Conservation (phyloP, 495 filamentous ascomycete species). For the Geoglossum glabrum region DNA sequence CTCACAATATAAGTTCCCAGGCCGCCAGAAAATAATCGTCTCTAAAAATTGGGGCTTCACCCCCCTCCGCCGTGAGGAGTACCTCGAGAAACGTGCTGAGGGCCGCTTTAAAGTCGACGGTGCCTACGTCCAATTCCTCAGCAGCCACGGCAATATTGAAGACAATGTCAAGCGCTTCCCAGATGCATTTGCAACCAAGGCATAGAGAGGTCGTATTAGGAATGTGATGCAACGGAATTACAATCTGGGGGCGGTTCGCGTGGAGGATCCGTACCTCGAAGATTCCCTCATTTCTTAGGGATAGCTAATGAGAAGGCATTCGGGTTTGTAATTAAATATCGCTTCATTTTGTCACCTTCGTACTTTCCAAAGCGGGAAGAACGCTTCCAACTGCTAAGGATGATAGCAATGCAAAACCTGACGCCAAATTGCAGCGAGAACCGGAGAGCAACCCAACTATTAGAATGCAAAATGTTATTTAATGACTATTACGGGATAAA, state of each 20-base stretch:
- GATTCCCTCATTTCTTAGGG: not conserved
- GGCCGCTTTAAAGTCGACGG: constrained; percentile 85
- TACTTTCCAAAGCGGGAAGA: too few species aligned
- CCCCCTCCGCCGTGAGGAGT: constrained; percentile 88
- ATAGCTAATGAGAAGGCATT: not conserved
- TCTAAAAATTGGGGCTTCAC: constrained; percentile 99
- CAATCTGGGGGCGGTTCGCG: not conserved
- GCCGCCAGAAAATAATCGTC: constrained; percentile 99
- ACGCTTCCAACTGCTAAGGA: too few species aligned
- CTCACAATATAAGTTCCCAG: constrained; percentile 99
- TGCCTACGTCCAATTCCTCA: constrained; percentile 97
- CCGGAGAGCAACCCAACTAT: too few species aligned
- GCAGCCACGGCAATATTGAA: constrained; percentile 67
- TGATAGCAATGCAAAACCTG: too few species aligned
- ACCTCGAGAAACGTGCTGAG: constrained; percentile 73
- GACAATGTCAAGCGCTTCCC: constrained; percentile 87
- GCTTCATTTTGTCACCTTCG: too few species aligned
- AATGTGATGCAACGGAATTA: not conserved
- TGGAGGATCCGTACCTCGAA: not conserved
- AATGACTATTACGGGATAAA: too few species aligned
- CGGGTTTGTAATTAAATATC: too few species aligned
- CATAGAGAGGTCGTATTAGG: not conserved
- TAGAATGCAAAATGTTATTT: too few species aligned
- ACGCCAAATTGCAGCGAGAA: too few species aligned
- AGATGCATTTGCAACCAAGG: constrained; percentile 44